Evolutionary conservation across 257 asterid genomes (phyloP), one percentile per base, ranked within the genome.

Genomic region (Linderniella brevidens): DNA sequence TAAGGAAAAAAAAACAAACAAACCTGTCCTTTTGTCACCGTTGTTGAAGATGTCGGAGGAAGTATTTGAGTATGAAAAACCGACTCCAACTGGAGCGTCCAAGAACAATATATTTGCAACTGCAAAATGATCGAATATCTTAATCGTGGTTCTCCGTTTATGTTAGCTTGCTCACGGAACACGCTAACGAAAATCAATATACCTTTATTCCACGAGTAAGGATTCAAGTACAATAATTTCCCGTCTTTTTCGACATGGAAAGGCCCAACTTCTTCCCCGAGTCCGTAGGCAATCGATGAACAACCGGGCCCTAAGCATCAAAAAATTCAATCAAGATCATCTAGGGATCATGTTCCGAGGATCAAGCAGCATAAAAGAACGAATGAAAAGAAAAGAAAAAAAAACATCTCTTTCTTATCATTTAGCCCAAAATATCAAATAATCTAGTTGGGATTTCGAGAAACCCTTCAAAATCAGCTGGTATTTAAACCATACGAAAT

Each of bases 271-370:
- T 90, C 96, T 77, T 90, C 96, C 46, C 85, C 98, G 46, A 80
- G 78, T 48, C 98, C 98, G 68, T 4, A 81, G 44, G 86, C 98
- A 65, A 85, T 69, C 8, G 96, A 90, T 32, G 98, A 90, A 55
- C 98, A 90, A 57, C 96, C 98, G 12, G 98, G 98, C 54, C 98
- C 98, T 85, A n/a, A n/a, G n/a, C n/a, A n/a, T n/a, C n/a, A n/a
- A n/a, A n/a, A n/a, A n/a, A n/a, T n/a, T n/a, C n/a, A n/a, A n/a
- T n/a, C n/a, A n/a, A n/a, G n/a, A n/a, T n/a, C n/a, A n/a, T n/a
- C n/a, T n/a, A n/a, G n/a, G n/a, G n/a, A n/a, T n/a, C n/a, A n/a
- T n/a, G n/a, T n/a, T n/a, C n/a, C n/a, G n/a, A n/a, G n/a, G n/a
- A n/a, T n/a, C n/a, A n/a, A n/a, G n/a, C n/a, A n/a, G n/a, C n/a